Evolutionary conservation across 805 yeast genomes (phyloP).

Genomic region (Helenozyma baotianmanensis): DNA sequence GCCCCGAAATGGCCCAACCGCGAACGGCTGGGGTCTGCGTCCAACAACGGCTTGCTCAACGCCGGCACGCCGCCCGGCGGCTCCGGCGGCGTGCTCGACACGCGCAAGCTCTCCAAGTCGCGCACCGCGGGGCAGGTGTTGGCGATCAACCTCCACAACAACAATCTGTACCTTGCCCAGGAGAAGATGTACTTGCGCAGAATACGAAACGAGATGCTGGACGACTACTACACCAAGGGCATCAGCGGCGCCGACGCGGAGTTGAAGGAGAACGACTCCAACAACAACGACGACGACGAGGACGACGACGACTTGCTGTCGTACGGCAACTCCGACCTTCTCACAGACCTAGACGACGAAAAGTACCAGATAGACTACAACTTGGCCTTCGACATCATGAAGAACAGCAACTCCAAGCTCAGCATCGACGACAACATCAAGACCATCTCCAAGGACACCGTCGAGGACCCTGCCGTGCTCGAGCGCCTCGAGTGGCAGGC

Average conservation of each 20-base stretch:
- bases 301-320: slow-evolving; percentile 22
- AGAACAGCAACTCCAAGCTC: slow-evolving; percentile 18
- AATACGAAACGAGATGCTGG: slow-evolving; percentile 55
- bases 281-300: slow-evolving; percentile 27
- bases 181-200: slow-evolving; percentile 63
- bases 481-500: slow-evolving; percentile 96
- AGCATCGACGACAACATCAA: slow-evolving; percentile 31
- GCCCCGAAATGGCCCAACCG: neutral
- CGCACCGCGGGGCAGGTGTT: slow-evolving; percentile 13
- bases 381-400: slow-evolving; percentile 33
- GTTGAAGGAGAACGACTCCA: slow-evolving; percentile 7
- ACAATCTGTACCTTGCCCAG: slow-evolving; percentile 50
- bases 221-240: slow-evolving; percentile 71
- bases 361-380: slow-evolving; percentile 46
- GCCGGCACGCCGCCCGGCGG: slow-evolving; percentile 1
- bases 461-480: slow-evolving; percentile 46
- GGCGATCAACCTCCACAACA: slow-evolving; percentile 13
- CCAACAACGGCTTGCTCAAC: too few species aligned
- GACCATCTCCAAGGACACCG: slow-evolving; percentile 33
- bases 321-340: slow-evolving; percentile 20
- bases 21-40: neutral
- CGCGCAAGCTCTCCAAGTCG: slow-evolving; percentile 9
- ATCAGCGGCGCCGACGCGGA: slow-evolving; percentile 40
- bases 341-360: slow-evolving; percentile 39
- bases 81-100: slow-evolving; percentile 2